Conservation (phyloP, 345 rosid genomes). For the Gossypium anomalum region DNA sequence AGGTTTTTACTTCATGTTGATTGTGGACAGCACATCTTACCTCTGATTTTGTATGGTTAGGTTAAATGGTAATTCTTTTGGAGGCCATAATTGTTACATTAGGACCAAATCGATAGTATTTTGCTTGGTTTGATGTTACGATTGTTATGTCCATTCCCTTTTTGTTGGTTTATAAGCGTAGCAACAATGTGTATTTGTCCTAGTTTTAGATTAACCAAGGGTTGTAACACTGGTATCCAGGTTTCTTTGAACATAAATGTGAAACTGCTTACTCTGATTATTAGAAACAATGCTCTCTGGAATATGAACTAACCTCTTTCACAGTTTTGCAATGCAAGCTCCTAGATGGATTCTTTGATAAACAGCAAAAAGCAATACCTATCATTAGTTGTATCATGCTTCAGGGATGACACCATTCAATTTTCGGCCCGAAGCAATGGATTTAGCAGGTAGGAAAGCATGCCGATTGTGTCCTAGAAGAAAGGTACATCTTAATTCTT, state of each 20-base stretch:
- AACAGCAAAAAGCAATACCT: neutral
- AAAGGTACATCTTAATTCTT: neutral
- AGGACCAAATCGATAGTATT: neutral
- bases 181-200: conserved; percentile 1
- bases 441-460: neutral
- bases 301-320: neutral
- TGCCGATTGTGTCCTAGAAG: neutral
- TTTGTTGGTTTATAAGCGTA: neutral
- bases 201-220: conserved; percentile 16
- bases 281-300: neutral
- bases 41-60: conserved; percentile 51
- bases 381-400: neutral
- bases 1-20: conserved; percentile 16
- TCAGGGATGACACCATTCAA: neutral
- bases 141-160: conserved; percentile 1
- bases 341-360: neutral
- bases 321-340: neutral
- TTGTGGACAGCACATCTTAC: conserved; percentile 20
- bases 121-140: conserved; percentile 10
- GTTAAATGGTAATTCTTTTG: conserved; percentile 49
- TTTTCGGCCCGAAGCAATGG: neutral
- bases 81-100: conserved; percentile 14
- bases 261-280: neutral
- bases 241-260: conserved; percentile 13
- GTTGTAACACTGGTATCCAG: neutral